These are phyloP conservation scores for Condylostoma magnum DNA, from an alignment of 169 alveolate genomes.

Conservation along the genomic window DNA sequence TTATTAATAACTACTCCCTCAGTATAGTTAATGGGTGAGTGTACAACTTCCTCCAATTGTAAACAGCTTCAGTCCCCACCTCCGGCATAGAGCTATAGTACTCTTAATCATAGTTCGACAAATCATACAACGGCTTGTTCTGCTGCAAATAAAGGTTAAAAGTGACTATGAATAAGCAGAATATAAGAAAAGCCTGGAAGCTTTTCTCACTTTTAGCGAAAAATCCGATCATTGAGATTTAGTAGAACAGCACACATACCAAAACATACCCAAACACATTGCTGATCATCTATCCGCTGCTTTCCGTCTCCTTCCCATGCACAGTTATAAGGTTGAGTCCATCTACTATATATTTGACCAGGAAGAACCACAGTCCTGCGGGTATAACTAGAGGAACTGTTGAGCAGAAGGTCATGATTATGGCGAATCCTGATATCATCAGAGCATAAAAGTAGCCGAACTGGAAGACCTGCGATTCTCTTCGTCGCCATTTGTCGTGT, in stretches of 20 bases:
- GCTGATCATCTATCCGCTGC: conserved; percentile 2
- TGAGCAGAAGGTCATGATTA: conserved; percentile 44
- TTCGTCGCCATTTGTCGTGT: conserved; percentile 48
- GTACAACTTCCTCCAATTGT: conserved; percentile 48
- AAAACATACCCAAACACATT: neutral
- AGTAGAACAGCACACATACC: conserved; percentile 7
- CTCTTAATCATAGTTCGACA: neutral
- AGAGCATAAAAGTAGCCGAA: conserved; percentile 63
- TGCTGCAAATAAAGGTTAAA: neutral
- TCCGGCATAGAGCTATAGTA: neutral
- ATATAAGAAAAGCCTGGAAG: conserved; percentile 21
- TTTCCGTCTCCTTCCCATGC: conserved; percentile 50
- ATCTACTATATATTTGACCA: conserved; percentile 43
- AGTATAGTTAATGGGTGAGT: conserved; percentile 45
- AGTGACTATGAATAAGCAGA: neutral
- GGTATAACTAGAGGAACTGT: conserved; percentile 52
- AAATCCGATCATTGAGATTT: conserved; percentile 28
- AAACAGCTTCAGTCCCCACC: neutral
- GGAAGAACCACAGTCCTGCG: conserved; percentile 46
- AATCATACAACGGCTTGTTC: neutral
- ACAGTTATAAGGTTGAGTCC: conserved; percentile 41
- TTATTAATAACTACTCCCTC: too few species aligned
- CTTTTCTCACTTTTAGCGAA: neutral
- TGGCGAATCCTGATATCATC: conserved; percentile 42
- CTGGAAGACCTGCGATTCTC: conserved; percentile 37